Evolutionary conservation across 495 filamentous ascomycete species (phyloP).

Genomic region (Oleoguttula mirabilis): DNA sequence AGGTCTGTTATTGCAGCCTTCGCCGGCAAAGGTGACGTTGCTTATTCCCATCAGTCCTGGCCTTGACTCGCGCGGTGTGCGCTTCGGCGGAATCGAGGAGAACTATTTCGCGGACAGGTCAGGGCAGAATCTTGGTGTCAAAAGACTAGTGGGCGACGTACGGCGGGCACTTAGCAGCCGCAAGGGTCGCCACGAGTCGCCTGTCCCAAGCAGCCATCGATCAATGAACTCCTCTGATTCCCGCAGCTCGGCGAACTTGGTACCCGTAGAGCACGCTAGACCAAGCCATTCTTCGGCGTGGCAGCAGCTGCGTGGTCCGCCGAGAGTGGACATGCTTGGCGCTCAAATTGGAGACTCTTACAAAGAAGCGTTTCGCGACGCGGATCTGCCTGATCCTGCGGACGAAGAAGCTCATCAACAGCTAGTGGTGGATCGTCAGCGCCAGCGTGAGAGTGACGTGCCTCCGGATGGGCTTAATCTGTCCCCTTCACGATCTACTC

Average conservation of each 20-base stretch:
- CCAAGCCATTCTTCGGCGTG: constrained; percentile 3
- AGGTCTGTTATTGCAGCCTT: constrained; percentile 44
- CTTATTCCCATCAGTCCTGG: constrained; percentile 50
- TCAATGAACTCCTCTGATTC: constrained; percentile 18
- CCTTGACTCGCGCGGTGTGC: neutral
- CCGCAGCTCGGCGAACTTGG: constrained; percentile 4
- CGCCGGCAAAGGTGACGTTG: constrained; percentile 67
- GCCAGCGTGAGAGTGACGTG: too few relatives aligned
- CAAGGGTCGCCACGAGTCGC: constrained; percentile 11
- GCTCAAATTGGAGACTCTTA: constrained; percentile 7
- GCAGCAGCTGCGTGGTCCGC: constrained; percentile 15
- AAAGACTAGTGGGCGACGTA: constrained; percentile 75
- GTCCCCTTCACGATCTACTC: neutral
- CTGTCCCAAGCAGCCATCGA: constrained; percentile 11
- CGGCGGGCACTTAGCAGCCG: constrained; percentile 74
- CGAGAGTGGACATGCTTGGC: constrained; percentile 12
- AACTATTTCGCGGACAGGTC: constrained; percentile 10
- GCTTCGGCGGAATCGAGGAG: neutral
- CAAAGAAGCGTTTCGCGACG: constrained; percentile 12
- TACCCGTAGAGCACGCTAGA: neutral
- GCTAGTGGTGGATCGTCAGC: too few relatives aligned
- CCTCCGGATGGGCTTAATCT: neutral
- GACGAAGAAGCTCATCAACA: neutral
- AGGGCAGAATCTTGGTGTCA: constrained; percentile 53
- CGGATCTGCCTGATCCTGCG: neutral